phyloP scores from a whole-genome alignment of 345 rosid genomes.

The Linum usitatissimum region DNA sequence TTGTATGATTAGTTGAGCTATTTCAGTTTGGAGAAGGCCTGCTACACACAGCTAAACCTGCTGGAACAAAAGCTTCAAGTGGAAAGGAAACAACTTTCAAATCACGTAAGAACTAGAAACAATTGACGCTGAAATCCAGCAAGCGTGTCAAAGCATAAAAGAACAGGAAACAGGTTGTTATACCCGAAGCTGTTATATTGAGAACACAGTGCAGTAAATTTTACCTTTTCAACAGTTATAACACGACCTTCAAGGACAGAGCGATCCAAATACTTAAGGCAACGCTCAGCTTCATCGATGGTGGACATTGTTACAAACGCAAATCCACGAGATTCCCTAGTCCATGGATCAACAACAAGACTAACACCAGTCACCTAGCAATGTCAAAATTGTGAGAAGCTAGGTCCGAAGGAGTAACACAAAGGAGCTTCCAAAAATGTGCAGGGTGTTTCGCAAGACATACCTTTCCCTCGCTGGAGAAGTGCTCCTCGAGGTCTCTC shows the following conservation, averaged over 20 bases:
- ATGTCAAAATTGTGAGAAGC: not conserved
- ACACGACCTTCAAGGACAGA: conserved; percentile 75
- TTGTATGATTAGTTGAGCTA: conserved; percentile 50
- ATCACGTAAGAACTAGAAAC: conserved; percentile 16
- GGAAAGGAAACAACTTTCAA: conserved; percentile 69
- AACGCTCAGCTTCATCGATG: conserved; percentile 56
- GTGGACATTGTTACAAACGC: conserved; percentile 80
- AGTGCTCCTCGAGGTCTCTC: conserved; percentile 70
- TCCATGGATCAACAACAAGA: conserved; percentile 91
- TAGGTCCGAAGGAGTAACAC: not conserved
- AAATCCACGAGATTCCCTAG: conserved; percentile 88
- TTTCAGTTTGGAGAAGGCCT: conserved; percentile 73
- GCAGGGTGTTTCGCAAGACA: not conserved
- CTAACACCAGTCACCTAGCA: conserved; percentile 71
- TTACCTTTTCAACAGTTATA: conserved; percentile 90
- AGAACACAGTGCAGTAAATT: not conserved
- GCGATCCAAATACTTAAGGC: conserved; percentile 62
- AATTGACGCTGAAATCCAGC: conserved; percentile 14
- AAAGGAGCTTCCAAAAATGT: not conserved
- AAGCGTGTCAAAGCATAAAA: not conserved
- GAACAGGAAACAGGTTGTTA: not conserved
- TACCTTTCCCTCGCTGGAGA: conserved; percentile 66
- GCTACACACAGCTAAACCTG: conserved; percentile 95
- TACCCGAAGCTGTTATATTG: not conserved
- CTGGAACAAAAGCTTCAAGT: conserved; percentile 77